Conservation (phyloP, 768 basidiomycete species). For the Termitomyces sp. region DNA sequence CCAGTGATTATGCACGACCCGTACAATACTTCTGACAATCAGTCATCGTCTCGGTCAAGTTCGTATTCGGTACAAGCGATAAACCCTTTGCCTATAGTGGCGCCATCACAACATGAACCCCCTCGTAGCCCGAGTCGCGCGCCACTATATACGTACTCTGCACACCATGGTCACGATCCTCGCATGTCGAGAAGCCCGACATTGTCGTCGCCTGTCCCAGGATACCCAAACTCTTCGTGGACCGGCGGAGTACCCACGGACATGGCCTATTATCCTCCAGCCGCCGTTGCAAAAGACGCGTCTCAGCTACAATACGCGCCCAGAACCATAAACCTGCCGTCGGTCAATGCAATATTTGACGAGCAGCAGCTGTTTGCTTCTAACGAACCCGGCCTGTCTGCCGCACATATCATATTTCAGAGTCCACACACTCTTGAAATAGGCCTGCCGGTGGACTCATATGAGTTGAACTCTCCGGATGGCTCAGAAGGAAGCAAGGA, state of each 20-base stretch:
- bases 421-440: background rate
- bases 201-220: background rate
- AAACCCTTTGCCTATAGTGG: background rate
- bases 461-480: slow-evolving; percentile 13
- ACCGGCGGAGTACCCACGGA: background rate
- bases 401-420: background rate
- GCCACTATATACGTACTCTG: background rate
- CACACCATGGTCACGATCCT: background rate
- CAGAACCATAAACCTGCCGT: slow-evolving; percentile 5
- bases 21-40: slow-evolving; percentile 16
- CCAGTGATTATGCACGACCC: slow-evolving; percentile 39
- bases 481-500: slow-evolving; percentile 19
- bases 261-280: background rate
- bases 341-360: slow-evolving; percentile 11
- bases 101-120: background rate
- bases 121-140: background rate
- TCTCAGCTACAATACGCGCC: background rate
- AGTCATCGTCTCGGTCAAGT: background rate
- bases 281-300: background rate
- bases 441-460: slow-evolving; percentile 4
- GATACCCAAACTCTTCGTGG: background rate
- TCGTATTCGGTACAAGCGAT: background rate
- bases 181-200: background rate
- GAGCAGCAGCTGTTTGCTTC: slow-evolving; percentile 2
- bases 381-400: background rate